Evolutionary conservation across 1,284 basidiomycete genomes (phyloP).

Genomic region (Pseudozyma tsukubaensis): DNA sequence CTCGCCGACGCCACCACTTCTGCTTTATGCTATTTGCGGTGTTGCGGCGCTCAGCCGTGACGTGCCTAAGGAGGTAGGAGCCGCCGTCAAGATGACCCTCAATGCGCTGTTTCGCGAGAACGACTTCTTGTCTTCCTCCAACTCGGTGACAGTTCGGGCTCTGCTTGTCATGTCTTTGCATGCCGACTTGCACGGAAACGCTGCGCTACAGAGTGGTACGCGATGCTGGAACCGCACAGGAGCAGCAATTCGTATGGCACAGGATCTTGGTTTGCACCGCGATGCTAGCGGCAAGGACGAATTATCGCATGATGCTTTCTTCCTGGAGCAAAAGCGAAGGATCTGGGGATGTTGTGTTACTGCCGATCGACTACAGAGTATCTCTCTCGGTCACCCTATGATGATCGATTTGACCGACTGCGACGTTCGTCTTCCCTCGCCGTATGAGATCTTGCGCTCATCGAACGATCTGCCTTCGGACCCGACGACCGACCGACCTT

Average conservation of each 20-base stretch:
- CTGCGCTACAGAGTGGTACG: slow-evolving; percentile 67
- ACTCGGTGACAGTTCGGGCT: slow-evolving; percentile 87
- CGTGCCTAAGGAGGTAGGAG: slow-evolving; percentile 82
- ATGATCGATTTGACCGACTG: slow-evolving; percentile 65
- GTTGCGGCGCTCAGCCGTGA: slow-evolving; percentile 86
- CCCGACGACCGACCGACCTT: slow-evolving; percentile 51
- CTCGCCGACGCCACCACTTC: slow-evolving; percentile 79
- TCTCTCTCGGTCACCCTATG: slow-evolving; percentile 61
- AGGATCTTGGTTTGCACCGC: slow-evolving; percentile 62
- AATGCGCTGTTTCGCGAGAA: slow-evolving; percentile 75
- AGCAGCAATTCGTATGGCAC: slow-evolving; percentile 63
- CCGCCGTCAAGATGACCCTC: slow-evolving; percentile 86
- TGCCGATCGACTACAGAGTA: slow-evolving; percentile 58
- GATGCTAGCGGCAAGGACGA: slow-evolving; percentile 63
- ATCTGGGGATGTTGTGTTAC: slow-evolving; percentile 66
- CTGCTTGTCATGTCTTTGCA: slow-evolving; percentile 85
- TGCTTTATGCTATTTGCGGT: slow-evolving; percentile 92
- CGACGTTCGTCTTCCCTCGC: slow-evolving; percentile 63
- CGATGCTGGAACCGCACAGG: slow-evolving; percentile 67
- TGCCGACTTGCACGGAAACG: slow-evolving; percentile 71
- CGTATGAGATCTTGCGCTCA: slow-evolving; percentile 60
- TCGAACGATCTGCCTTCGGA: slow-evolving; percentile 50
- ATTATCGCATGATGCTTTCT: slow-evolving; percentile 55
- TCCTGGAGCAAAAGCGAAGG: slow-evolving; percentile 61
- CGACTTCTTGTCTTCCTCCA: slow-evolving; percentile 87